Conservation (phyloP, 768 basidiomycete genomes). For the Daedaleopsis sinensis region DNA sequence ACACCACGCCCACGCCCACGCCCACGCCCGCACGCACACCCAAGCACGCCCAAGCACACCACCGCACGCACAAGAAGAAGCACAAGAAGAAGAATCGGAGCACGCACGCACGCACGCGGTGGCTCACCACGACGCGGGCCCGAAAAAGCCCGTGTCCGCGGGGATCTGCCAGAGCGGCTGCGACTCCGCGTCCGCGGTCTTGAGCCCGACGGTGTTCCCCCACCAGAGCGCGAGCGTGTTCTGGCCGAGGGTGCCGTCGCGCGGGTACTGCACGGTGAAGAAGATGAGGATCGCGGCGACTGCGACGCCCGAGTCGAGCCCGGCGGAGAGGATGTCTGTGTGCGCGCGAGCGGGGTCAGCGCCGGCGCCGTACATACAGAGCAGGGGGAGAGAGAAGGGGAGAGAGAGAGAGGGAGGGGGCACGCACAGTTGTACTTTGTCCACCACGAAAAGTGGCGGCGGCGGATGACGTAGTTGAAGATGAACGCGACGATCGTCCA, state of each 20-base stretch:
- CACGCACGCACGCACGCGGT: too few relatives aligned
- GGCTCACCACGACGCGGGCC: too few relatives aligned
- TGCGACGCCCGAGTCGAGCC: conserved; percentile 75
- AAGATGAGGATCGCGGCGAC: conserved; percentile 68
- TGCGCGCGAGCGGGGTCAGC: background rate
- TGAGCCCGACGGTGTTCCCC: conserved; percentile 40
- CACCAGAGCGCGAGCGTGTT: conserved; percentile 38
- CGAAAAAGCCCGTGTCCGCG: conserved; percentile 9
- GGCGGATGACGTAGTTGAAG: conserved; percentile 74
- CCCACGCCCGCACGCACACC: too few relatives aligned
- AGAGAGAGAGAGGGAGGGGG: background rate
- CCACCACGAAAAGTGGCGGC: conserved; percentile 75
- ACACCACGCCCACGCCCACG: too few relatives aligned
- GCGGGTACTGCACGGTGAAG: conserved; percentile 51
- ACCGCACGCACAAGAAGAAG: too few relatives aligned
- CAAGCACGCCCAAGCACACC: too few relatives aligned
- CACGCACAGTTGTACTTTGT: conserved; percentile 75
- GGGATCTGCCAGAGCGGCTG: conserved; percentile 10
- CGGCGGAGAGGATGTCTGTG: conserved; percentile 73
- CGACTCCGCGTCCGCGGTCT: conserved; percentile 18
- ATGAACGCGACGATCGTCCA: conserved; percentile 79
- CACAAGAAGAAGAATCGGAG: too few relatives aligned
- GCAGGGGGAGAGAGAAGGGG: too few relatives aligned
- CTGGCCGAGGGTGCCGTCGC: conserved; percentile 36
- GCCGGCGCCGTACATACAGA: too few relatives aligned